These are phyloP conservation scores for Gaeumannomyces tritici DNA, from an alignment of 2,329 filamentous ascomycete genomes.

Conservation along the genomic window DNA sequence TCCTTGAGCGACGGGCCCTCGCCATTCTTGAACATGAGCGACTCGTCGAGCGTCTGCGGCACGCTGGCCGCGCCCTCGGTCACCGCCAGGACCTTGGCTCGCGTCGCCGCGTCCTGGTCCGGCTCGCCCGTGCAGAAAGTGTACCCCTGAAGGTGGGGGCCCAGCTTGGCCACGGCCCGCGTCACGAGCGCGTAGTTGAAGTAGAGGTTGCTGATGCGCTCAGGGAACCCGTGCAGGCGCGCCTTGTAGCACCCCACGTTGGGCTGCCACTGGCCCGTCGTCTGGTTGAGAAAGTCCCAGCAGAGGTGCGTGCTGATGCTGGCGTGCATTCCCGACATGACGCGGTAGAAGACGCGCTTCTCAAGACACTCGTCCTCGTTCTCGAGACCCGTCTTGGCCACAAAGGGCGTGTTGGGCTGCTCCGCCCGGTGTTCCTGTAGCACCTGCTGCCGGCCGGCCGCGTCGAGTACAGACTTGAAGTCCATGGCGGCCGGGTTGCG, in stretches of 20 bases:
- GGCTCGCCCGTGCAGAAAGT: constrained; percentile 87
- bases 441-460: constrained; percentile 48
- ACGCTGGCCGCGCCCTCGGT: constrained; percentile 59
- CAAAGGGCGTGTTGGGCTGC: constrained; percentile 45
- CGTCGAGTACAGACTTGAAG: constrained; percentile 51
- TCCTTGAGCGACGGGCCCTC: constrained; percentile 76
- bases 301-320: constrained; percentile 95
- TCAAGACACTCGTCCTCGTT: constrained; percentile 89
- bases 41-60: constrained; percentile 87
- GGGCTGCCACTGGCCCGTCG: constrained; percentile 84
- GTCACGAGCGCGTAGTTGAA: constrained; percentile 98
- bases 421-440: constrained; percentile 50
- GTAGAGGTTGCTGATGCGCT: constrained; percentile 93
- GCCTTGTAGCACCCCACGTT: constrained; percentile 83
- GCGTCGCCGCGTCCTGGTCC: constrained; percentile 68
- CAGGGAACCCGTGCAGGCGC: constrained; percentile 75
- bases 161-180: constrained; percentile 83
- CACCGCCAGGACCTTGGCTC: constrained; percentile 70
- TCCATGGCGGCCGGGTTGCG: constrained; percentile 45
- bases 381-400: constrained; percentile 58
- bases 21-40: constrained; percentile 81
- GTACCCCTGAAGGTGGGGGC: constrained; percentile 67
- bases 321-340: constrained; percentile 95
- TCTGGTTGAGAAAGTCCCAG: constrained; percentile 93
- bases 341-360: constrained; percentile 95